phyloP scores from a whole-genome alignment of 2,329 filamentous ascomycete genomes.

The Alternaria burnsii region DNA sequence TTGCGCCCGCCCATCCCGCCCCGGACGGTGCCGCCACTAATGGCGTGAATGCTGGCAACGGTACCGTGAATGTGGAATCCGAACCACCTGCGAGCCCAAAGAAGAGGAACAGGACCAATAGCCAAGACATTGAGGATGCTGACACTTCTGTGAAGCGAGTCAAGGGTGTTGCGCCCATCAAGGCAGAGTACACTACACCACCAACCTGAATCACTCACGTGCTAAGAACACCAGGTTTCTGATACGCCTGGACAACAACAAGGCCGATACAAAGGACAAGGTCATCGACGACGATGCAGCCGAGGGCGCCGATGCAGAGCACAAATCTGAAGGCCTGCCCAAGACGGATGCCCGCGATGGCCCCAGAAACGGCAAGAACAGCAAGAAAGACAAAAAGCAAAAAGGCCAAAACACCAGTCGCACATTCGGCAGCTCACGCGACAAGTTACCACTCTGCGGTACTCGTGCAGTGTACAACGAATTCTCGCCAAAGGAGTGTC shows the following conservation, averaged over 20 bases:
- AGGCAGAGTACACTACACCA: conserved; percentile 67
- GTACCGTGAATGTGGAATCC: conserved; percentile 30
- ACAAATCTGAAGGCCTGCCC: conserved; percentile 38
- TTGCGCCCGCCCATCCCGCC: conserved; percentile 17
- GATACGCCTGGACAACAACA: conserved; percentile 39
- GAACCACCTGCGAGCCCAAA: conserved; percentile 46
- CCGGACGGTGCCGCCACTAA: conserved; percentile 26
- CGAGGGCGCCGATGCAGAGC: conserved; percentile 60
- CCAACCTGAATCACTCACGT: conserved; percentile 9
- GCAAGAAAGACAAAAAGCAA: conserved; percentile 70
- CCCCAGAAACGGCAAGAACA: conserved; percentile 56
- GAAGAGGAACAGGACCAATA: conserved; percentile 43
- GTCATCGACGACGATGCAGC: conserved; percentile 65
- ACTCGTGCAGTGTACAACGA: conserved; percentile 76
- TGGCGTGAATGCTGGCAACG: conserved; percentile 30
- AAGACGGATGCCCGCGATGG: conserved; percentile 50
- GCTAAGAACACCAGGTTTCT: conserved; percentile 46
- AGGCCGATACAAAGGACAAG: conserved; percentile 31
- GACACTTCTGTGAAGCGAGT: conserved; percentile 41
- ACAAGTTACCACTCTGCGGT: conserved; percentile 79
- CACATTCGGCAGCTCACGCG: conserved; percentile 80
- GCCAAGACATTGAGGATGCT: conserved; percentile 44
- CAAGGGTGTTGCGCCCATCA: conserved; percentile 73
- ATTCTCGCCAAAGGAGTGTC: conserved; percentile 80
- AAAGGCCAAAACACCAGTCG: conserved; percentile 85